Conservation (phyloP, 1,139 yeast genomes). For the Saccharomyces hybrid region DNA sequence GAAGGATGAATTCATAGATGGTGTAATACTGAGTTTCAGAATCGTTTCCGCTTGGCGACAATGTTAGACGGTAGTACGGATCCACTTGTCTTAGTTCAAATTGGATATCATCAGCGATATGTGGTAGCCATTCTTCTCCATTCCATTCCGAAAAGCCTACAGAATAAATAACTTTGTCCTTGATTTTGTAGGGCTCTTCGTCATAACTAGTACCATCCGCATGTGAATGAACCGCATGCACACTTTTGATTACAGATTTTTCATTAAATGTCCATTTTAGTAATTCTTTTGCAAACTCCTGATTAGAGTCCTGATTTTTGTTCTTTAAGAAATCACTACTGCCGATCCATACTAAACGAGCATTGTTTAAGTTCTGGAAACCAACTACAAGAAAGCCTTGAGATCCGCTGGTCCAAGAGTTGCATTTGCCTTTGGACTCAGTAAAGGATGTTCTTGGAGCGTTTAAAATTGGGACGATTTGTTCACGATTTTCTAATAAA, state of each 20-base stretch:
- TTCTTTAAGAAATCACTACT: conserved; percentile 45
- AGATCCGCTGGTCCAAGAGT: conserved; percentile 73
- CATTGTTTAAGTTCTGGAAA: conserved; percentile 72
- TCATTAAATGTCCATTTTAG: conserved; percentile 72
- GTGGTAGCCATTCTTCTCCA: conserved; percentile 63
- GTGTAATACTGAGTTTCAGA: conserved; percentile 34
- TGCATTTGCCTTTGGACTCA: conserved; percentile 31
- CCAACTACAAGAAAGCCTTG: conserved; percentile 76
- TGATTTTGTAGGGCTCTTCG: conserved; percentile 55
- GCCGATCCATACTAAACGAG: conserved; percentile 80
- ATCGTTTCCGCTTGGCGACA: conserved; percentile 34
- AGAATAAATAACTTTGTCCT: conserved; percentile 57
- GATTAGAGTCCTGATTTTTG: conserved; percentile 25
- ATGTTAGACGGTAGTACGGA: conserved; percentile 79
- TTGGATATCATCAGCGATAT: conserved; percentile 52
- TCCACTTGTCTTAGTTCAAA: conserved; percentile 85
- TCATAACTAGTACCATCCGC: conserved; percentile 41
- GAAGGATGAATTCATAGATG: conserved; percentile 56
- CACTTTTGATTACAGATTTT: conserved; percentile 53
- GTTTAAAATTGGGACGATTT: conserved; percentile 60
- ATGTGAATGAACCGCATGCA: conserved; percentile 41
- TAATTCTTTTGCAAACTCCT: conserved; percentile 41
- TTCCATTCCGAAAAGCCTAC: conserved; percentile 62
- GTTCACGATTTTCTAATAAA: conserved; percentile 50
- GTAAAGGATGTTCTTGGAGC: conserved; percentile 64